Conservation (phyloP, 192 early-diverging fungal genomes). For the Coemansia sp. region DNA sequence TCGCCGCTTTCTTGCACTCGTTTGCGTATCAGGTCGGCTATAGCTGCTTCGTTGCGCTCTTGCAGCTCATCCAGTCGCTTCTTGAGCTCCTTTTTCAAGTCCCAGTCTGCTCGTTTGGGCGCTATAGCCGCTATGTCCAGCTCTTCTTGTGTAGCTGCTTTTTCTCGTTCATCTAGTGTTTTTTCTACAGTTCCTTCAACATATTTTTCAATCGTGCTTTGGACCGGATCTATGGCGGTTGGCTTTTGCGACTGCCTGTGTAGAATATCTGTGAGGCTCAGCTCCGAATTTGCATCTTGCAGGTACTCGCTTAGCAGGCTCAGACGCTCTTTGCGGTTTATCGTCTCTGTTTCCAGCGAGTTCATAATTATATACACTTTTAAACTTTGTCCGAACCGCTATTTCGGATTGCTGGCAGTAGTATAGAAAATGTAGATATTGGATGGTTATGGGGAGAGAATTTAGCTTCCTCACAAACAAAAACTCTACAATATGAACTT, state of each 20-base stretch:
- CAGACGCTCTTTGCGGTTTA: constrained; percentile 66
- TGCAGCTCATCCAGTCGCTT: constrained; percentile 71
- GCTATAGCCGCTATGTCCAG: constrained; percentile 77
- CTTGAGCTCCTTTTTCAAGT: constrained; percentile 84
- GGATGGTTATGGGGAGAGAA: not conserved
- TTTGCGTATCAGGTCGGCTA: constrained; percentile 76
- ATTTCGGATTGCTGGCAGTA: no score
- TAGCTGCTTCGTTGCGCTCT: constrained; percentile 63
- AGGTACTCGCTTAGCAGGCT: constrained; percentile 55
- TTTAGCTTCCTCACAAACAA: not conserved
- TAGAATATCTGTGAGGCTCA: no score
- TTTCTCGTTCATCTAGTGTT: constrained; percentile 12
- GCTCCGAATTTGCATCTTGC: no score
- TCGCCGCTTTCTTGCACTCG: constrained; percentile 26
- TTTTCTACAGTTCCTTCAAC: constrained; percentile 10
- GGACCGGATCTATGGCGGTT: not conserved
- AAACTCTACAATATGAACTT: not conserved
- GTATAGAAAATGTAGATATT: no score
- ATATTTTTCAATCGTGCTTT: constrained; percentile 1
- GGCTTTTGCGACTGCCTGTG: no score
- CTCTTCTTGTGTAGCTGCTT: constrained; percentile 5
- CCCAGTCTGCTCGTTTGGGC: constrained; percentile 86
- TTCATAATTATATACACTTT: constrained; percentile 10
- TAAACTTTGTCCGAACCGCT: no score
- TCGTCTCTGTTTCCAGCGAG: constrained; percentile 60